A percentile compares a stretch with the other conserved stretches of the same genome.
Conservation (phyloP, 2,329 filamentous ascomycete species). For the Zymoseptoria pseudotritici region DNA sequence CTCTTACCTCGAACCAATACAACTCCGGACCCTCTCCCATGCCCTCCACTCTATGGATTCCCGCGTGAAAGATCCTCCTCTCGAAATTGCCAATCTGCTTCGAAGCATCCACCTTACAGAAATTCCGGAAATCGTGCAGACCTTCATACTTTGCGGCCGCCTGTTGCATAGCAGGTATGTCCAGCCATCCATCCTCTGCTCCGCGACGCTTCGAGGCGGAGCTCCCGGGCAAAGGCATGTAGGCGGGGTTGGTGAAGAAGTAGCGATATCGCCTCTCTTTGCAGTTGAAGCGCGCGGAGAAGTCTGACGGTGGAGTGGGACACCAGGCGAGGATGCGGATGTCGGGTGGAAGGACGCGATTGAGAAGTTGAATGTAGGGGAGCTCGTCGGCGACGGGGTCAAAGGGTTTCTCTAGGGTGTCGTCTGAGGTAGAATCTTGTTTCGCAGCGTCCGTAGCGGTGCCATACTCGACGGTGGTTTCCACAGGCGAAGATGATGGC, state of each 20-base stretch:
- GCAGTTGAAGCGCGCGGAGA: conserved; percentile 89
- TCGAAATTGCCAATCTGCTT: conserved; percentile 85
- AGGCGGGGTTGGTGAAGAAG: conserved; percentile 94
- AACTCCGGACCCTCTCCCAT: conserved; percentile 41
- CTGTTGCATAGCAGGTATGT: conserved; percentile 77
- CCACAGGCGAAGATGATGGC: conserved; percentile 5
- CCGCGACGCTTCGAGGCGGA: conserved; percentile 15
- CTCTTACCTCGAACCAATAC: conserved; percentile 81
- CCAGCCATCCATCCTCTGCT: conserved; percentile 52
- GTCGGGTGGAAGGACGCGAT: conserved; percentile 78
- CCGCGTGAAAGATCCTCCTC: conserved; percentile 69
- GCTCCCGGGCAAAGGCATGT: conserved; percentile 51
- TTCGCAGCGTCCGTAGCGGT: conserved; percentile 6
- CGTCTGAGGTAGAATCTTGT: conserved; percentile 9
- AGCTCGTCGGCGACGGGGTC: conserved; percentile 74
- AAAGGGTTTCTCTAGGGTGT: conserved; percentile 33
- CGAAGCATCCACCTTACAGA: conserved; percentile 84
- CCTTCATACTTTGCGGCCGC: conserved; percentile 77
- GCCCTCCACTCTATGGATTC: conserved; percentile 59
- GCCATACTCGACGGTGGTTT: conserved; percentile 8
- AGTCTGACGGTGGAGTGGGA: conserved; percentile 66
- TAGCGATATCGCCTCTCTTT: conserved; percentile 88
- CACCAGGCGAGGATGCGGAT: conserved; percentile 93
- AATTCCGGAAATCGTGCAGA: conserved; percentile 88
- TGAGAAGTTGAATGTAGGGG: conserved; percentile 74